A percentile compares a stretch with the other conserved stretches of the same genome.
phyloP scores from a whole-genome alignment of 257 asterid species.

The Forsythia viridissima region DNA sequence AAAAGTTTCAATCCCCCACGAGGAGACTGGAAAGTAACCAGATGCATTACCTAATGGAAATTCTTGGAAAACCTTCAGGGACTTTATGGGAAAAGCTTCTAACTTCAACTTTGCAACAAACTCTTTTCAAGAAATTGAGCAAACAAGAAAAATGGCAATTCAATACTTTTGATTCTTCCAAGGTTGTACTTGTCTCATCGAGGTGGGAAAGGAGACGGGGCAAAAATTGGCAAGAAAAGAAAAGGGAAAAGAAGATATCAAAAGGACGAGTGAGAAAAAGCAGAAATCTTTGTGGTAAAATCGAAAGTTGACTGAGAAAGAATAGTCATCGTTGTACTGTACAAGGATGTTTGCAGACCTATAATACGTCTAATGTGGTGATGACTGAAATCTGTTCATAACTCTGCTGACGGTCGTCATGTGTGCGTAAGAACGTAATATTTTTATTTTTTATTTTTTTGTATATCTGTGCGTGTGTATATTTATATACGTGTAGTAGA shows the following conservation, averaged over 20 bases:
- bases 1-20: conserved; percentile 5
- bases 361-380: too few species aligned
- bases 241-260: conserved; percentile 6
- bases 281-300: background rate
- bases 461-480: too few species aligned
- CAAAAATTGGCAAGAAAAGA: conserved; percentile 14
- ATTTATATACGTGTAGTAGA: too few species aligned
- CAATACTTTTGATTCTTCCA: conserved; percentile 29
- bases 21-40: background rate
- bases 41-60: conserved; percentile 28
- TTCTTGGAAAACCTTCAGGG: conserved; percentile 19
- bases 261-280: background rate
- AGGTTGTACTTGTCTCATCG: conserved; percentile 30
- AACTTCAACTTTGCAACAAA: conserved; percentile 17
- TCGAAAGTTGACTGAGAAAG: background rate
- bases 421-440: too few species aligned
- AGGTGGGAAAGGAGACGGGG: conserved; percentile 23
- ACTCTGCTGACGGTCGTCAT: too few species aligned
- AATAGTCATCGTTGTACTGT: background rate
- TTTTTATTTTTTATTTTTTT: too few species aligned
- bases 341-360: background rate
- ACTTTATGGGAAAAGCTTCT: conserved; percentile 10
- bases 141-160: background rate
- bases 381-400: too few species aligned
- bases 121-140: conserved; percentile 23